A percentile compares a stretch with the other conserved stretches of the same genome.
Evolutionary conservation across 1,284 basidiomycete species (phyloP).

Genomic region (Heterobasidion irregulare): DNA sequence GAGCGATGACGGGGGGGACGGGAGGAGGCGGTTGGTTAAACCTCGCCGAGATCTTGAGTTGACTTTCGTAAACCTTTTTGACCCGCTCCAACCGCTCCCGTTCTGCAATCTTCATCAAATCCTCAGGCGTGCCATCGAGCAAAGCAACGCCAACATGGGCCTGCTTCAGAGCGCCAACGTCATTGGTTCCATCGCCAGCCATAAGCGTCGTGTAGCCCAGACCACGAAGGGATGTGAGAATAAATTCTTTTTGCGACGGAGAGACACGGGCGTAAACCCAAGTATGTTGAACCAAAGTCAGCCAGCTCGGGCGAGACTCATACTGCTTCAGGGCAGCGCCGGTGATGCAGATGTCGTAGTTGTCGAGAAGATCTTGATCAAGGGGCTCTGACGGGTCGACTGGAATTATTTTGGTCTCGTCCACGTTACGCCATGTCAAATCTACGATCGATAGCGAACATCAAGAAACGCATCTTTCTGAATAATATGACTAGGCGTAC

Average conservation of each 20-base stretch:
- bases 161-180: slow-evolving; percentile 93
- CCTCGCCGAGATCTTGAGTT: slow-evolving; percentile 79
- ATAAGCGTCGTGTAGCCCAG: slow-evolving; percentile 90
- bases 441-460: slow-evolving; percentile 31
- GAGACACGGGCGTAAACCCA: slow-evolving; percentile 98
- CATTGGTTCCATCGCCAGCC: slow-evolving; percentile 97
- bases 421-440: slow-evolving; percentile 88
- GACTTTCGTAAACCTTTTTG: slow-evolving; percentile 94
- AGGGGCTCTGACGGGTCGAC: slow-evolving; percentile 74
- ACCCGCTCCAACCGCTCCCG: slow-evolving; percentile 82
- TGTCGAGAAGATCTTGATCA: slow-evolving; percentile 67
- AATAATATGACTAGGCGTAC: slow-evolving; percentile 28
- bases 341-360: slow-evolving; percentile 93
- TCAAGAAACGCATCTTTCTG: neutral
- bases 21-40: slow-evolving; percentile 91
- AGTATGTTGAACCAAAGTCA: slow-evolving; percentile 79
- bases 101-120: slow-evolving; percentile 89
- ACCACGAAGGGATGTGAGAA: slow-evolving; percentile 80
- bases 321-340: slow-evolving; percentile 87
- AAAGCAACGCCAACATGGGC: slow-evolving; percentile 93
- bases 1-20: slow-evolving; percentile 77
- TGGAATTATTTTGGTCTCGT: slow-evolving; percentile 80
- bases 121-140: slow-evolving; percentile 85
- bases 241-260: slow-evolving; percentile 90
- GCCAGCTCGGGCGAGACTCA: slow-evolving; percentile 58